Evolutionary conservation across 495 filamentous ascomycete species (phyloP).

Genomic region (Mytilinidion resinicola): DNA sequence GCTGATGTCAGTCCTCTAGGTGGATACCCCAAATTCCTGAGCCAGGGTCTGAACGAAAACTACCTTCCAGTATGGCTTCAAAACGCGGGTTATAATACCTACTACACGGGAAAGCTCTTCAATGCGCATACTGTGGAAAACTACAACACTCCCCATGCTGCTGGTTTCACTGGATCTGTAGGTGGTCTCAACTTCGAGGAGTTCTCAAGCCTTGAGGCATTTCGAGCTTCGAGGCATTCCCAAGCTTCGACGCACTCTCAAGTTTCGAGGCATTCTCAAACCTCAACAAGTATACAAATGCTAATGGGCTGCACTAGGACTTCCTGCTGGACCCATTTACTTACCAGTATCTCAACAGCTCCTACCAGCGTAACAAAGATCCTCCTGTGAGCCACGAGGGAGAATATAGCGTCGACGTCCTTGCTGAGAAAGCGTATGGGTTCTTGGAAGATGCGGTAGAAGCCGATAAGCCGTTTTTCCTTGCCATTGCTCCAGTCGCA

Average conservation of each 20-base stretch:
- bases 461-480: constrained; percentile 56
- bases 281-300: background rate
- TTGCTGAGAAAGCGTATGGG: constrained; percentile 54
- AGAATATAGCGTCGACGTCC: constrained; percentile 55
- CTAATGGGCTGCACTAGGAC: constrained; percentile 35
- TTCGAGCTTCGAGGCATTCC: no score
- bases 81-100: constrained; percentile 62
- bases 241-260: no score
- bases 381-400: constrained; percentile 30
- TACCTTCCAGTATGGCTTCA: constrained; percentile 68
- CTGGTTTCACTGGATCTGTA: constrained; percentile 49
- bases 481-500: constrained; percentile 59
- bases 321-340: constrained; percentile 68
- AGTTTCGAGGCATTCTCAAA: no score
- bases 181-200: constrained; percentile 6
- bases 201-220: no score
- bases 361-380: constrained; percentile 58
- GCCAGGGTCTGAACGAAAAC: constrained; percentile 57
- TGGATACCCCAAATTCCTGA: constrained; percentile 64
- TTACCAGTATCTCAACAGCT: constrained; percentile 63
- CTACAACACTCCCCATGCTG: constrained; percentile 43
- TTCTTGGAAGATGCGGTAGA: constrained; percentile 57
- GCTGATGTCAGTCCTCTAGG: constrained; percentile 31
- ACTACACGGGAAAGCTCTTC: constrained; percentile 68
- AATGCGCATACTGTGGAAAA: constrained; percentile 43